These are phyloP conservation scores for Penicillium desertorum DNA, from an alignment of 495 filamentous ascomycete species.

Conservation along the genomic window DNA sequence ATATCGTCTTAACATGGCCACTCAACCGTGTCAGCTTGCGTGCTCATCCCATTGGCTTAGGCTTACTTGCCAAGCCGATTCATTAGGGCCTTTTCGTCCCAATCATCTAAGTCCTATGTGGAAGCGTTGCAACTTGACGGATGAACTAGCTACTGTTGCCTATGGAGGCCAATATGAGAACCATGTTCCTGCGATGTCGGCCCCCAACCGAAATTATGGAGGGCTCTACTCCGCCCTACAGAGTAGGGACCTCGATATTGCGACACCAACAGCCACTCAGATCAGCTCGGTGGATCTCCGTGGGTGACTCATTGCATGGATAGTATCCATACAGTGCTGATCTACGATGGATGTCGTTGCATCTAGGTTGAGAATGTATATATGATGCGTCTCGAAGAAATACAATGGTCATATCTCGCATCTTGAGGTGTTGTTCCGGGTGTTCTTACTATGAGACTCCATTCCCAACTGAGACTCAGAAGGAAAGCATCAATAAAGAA, in stretches of 20 bases:
- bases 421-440: background rate
- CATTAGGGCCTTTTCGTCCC: background rate
- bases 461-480: background rate
- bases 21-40: background rate
- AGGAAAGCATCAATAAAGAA: background rate
- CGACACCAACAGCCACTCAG: constrained; percentile 1
- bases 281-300: constrained; percentile 1
- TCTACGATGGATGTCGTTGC: background rate
- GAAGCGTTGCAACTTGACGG: background rate
- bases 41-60: background rate
- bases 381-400: background rate
- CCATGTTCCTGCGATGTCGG: background rate
- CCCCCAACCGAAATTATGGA: background rate
- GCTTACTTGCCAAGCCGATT: background rate
- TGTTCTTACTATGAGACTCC: too few species aligned
- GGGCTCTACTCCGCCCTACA: background rate
- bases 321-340: background rate
- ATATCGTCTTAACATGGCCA: background rate
- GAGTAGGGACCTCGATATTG: background rate
- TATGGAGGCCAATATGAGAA: background rate
- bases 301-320: background rate
- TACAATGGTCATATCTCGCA: background rate
- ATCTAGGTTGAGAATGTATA: background rate
- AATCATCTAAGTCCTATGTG: background rate
- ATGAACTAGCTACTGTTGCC: background rate